phyloP scores from a whole-genome alignment of 1,284 basidiomycete species.

The Ceratobasidium sp. region DNA sequence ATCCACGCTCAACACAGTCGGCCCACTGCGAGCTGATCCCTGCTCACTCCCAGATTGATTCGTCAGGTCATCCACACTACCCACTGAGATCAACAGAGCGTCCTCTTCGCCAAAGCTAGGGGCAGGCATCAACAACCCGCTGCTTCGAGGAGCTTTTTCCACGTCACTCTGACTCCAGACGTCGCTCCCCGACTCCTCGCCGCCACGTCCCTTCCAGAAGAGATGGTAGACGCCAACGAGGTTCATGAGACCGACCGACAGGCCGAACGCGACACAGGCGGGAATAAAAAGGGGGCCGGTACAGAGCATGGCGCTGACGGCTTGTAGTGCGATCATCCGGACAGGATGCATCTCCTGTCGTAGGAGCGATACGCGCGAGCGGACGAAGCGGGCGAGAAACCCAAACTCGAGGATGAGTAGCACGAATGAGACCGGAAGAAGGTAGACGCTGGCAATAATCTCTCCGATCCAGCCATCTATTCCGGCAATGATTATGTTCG shows the following conservation, averaged over 20 bases:
- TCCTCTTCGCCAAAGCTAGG: slow-evolving; percentile 13
- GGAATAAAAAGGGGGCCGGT: slow-evolving; percentile 13
- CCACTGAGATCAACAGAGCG: slow-evolving; percentile 10
- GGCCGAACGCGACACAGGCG: slow-evolving; percentile 6
- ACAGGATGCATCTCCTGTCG: slow-evolving; percentile 22
- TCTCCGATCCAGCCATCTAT: background rate
- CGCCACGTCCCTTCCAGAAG: slow-evolving; percentile 10
- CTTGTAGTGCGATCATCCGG: slow-evolving; percentile 25
- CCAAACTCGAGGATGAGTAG: slow-evolving; percentile 28
- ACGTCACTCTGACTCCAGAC: slow-evolving; percentile 13
- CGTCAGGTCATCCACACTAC: background rate
- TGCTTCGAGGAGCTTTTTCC: slow-evolving; percentile 2
- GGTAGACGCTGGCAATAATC: slow-evolving; percentile 28
- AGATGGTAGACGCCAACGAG: slow-evolving; percentile 27
- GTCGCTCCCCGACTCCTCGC: slow-evolving; percentile 20
- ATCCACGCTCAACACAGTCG: slow-evolving; percentile 1
- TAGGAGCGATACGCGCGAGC: slow-evolving; percentile 3
- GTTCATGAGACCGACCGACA: slow-evolving; percentile 32
- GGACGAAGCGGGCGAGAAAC: slow-evolving; percentile 4
- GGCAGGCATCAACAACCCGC: background rate
- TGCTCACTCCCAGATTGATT: background rate
- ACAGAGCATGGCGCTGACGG: slow-evolving; percentile 25
- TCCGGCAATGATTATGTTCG: slow-evolving; percentile 3
- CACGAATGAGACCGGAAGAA: slow-evolving; percentile 15
- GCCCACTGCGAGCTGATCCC: background rate